Evolutionary conservation across 495 filamentous ascomycete genomes (phyloP).

Genomic region (Bathelium albidoporum): DNA sequence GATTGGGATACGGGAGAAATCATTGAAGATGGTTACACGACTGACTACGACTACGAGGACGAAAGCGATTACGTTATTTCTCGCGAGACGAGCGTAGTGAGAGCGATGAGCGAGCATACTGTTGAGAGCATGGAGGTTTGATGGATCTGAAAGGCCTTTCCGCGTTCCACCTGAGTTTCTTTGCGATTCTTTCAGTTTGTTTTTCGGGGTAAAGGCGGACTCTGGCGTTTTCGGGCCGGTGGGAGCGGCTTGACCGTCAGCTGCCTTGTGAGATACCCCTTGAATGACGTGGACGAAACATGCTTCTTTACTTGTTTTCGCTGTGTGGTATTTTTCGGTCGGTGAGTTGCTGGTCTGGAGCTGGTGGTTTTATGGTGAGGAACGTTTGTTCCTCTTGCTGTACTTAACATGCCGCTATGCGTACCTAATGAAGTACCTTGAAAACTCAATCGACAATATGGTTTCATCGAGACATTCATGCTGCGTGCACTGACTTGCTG

Average conservation of each 20-base stretch:
- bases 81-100: conserved; percentile 18
- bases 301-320: neutral
- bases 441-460: no score
- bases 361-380: no score
- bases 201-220: neutral
- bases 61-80: conserved; percentile 11
- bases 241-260: conserved; percentile 6
- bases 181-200: neutral
- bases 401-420: no score
- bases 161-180: neutral
- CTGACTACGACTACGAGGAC: conserved; percentile 20
- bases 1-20: neutral
- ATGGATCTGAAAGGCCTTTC: neutral
- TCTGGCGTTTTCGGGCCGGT: neutral
- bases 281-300: neutral
- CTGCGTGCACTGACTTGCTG: no score
- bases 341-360: no score
- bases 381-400: no score
- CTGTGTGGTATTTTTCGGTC: neutral
- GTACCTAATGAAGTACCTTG: no score
- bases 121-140: conserved; percentile 22
- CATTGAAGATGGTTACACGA: neutral
- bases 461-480: no score
- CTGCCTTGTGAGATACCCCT: conserved; percentile 2
- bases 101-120: conserved; percentile 20